A percentile compares a stretch with the other conserved stretches of the same genome.
Evolutionary conservation across 768 basidiomycete species (phyloP).

Genomic region (Boletus vermiculosoides): DNA sequence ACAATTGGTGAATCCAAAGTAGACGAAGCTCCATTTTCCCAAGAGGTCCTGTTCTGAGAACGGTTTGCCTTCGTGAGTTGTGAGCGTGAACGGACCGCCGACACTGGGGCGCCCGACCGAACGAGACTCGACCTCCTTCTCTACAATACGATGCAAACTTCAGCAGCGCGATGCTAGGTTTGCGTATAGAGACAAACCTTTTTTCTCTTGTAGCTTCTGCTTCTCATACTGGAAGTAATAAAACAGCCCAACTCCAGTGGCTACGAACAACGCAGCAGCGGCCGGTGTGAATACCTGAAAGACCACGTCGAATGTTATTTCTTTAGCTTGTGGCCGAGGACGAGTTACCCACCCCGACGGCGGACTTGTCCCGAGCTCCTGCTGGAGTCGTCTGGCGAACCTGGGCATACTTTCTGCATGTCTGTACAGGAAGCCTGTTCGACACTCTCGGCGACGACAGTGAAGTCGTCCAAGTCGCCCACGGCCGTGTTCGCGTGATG

Average conservation of each 20-base stretch:
- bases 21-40: constrained; percentile 88
- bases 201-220: constrained; percentile 67
- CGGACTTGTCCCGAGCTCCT: constrained; percentile 34
- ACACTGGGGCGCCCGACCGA: constrained; percentile 84
- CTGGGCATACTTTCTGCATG: constrained; percentile 18
- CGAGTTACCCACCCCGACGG: constrained; percentile 32
- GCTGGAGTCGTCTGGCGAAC: constrained; percentile 18
- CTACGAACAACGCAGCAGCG: constrained; percentile 81
- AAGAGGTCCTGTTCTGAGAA: constrained; percentile 84
- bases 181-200: constrained; percentile 48
- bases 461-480: constrained; percentile 7
- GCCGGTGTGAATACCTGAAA: constrained; percentile 87
- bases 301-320: background rate
- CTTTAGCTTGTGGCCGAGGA: background rate
- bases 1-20: constrained; percentile 99
- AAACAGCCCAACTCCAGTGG: constrained; percentile 77
- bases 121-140: constrained; percentile 68
- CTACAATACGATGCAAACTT: constrained; percentile 36
- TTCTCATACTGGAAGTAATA: constrained; percentile 92
- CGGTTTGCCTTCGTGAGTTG: constrained; percentile 57
- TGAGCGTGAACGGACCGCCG: constrained; percentile 86
- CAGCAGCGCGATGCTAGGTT: background rate
- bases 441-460: background rate
- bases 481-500: constrained; percentile 18
- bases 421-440: background rate